Conservation (phyloP, 2,329 filamentous ascomycete genomes). For the Bipolaris victoriae region DNA sequence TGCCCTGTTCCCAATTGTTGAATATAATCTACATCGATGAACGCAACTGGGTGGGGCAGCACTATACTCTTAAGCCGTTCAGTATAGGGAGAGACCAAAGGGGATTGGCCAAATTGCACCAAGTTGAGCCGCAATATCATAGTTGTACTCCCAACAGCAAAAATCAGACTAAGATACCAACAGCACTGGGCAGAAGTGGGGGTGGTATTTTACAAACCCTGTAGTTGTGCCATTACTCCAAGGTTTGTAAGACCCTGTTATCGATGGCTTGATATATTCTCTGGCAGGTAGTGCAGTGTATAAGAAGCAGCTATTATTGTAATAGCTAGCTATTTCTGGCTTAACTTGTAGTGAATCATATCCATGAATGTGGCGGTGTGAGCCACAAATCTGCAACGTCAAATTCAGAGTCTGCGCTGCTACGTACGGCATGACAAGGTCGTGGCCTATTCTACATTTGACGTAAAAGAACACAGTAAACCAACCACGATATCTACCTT, state of each 20-base stretch:
- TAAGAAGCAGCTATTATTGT: neutral
- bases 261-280: too few species aligned
- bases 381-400: neutral
- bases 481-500: neutral
- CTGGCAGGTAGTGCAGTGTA: neutral
- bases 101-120: neutral
- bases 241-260: too few species aligned
- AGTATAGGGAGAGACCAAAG: neutral
- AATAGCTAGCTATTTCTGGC: neutral
- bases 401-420: neutral
- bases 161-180: too few species aligned
- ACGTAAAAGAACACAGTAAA: neutral
- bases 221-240: too few species aligned
- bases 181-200: too few species aligned
- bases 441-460: neutral
- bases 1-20: neutral
- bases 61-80: neutral
- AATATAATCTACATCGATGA: neutral
- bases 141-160: too few species aligned
- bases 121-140: neutral
- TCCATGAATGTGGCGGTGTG: constrained; percentile 1
- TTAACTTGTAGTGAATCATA: neutral
- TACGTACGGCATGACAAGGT: neutral
- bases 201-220: too few species aligned
- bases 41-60: too few species aligned